Evolutionary conservation across 495 filamentous ascomycete species (phyloP).

Genomic region (Talaromyces proteolyticus): DNA sequence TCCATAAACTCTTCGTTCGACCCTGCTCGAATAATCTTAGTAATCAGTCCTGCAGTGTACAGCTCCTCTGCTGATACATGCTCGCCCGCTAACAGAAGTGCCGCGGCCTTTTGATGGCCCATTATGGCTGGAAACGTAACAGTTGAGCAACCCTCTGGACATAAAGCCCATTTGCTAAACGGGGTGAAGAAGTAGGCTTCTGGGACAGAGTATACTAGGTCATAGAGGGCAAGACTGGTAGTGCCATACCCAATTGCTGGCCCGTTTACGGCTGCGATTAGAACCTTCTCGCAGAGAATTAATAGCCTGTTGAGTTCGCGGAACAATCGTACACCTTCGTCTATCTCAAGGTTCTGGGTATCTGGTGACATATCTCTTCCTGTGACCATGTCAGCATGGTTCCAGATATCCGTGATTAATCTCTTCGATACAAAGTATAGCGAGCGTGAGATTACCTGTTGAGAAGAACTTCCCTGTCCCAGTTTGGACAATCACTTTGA

Average conservation of each 20-base stretch:
- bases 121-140: not conserved
- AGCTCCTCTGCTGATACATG: not conserved
- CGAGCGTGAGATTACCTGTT: no score
- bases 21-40: not conserved
- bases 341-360: no score
- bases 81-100: not conserved
- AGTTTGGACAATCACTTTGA: not conserved
- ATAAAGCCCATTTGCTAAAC: not conserved
- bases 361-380: no score
- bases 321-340: no score
- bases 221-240: not conserved
- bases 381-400: no score
- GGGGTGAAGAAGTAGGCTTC: not conserved
- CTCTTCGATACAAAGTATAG: no score
- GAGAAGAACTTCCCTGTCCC: not conserved
- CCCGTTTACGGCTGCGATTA: not conserved
- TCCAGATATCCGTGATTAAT: no score
- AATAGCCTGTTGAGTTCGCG: not conserved
- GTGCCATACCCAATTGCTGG: not conserved
- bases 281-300: not conserved
- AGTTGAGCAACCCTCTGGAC: not conserved
- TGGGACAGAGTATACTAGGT: not conserved
- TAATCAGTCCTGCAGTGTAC: not conserved
- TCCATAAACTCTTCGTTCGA: not conserved
- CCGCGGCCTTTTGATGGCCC: not conserved